phyloP scores from a whole-genome alignment of 768 basidiomycete species.

The Lentinula raphanica region DNA sequence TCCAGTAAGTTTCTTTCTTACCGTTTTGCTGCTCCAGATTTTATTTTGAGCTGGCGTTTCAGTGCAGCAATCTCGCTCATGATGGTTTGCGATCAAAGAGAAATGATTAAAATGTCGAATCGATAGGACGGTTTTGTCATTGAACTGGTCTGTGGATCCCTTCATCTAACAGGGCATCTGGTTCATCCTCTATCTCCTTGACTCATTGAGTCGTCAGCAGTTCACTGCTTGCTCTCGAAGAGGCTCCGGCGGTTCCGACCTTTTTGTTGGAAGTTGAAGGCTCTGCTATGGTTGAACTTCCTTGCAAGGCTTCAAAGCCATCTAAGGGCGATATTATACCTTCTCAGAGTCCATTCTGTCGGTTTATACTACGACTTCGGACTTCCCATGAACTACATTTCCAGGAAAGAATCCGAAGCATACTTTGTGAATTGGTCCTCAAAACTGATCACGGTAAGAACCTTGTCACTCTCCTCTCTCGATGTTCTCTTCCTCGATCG shows the following conservation, averaged over 20 bases:
- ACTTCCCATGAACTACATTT: not conserved
- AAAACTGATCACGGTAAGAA: not conserved
- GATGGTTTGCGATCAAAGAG: conserved; percentile 8
- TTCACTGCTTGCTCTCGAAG: too few relatives aligned
- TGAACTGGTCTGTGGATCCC: not conserved
- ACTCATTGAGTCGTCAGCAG: too few relatives aligned
- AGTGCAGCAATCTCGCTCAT: conserved; percentile 49
- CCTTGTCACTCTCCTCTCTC: not conserved
- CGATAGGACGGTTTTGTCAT: not conserved
- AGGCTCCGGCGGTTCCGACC: too few relatives aligned
- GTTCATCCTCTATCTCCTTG: too few relatives aligned
- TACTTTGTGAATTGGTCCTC: not conserved
- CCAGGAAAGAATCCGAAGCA: not conserved
- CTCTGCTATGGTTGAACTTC: too few relatives aligned
- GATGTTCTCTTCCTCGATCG: not conserved
- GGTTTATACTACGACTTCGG: too few relatives aligned
- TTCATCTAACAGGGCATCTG: not conserved
- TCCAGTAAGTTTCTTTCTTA: conserved; percentile 24
- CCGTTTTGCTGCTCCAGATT: conserved; percentile 62
- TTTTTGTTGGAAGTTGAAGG: too few relatives aligned
- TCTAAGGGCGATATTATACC: too few relatives aligned
- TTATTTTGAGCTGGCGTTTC: conserved; percentile 73
- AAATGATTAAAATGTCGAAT: not conserved
- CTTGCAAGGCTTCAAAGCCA: too few relatives aligned
- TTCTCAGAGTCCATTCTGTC: too few relatives aligned